These are phyloP conservation scores for Colletotrichum sp. DNA, from an alignment of 2,329 filamentous ascomycete genomes.

Conservation along the genomic window DNA sequence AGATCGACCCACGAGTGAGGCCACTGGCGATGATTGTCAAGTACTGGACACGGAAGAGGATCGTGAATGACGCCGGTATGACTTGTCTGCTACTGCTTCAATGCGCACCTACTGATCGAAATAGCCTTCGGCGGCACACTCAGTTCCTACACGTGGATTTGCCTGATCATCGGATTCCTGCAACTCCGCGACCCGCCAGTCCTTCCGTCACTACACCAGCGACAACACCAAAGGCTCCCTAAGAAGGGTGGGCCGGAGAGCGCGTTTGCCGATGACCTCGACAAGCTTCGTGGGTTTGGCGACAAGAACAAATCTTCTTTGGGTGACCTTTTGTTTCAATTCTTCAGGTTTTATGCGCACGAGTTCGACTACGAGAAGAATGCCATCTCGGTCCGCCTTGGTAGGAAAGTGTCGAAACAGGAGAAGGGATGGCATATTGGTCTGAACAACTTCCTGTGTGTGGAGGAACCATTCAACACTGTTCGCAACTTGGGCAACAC, in stretches of 20 bases:
- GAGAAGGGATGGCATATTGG: slow-evolving; percentile 88
- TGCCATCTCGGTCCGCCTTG: slow-evolving; percentile 84
- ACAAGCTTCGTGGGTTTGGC: slow-evolving; percentile 76
- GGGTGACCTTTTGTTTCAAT: slow-evolving; percentile 89
- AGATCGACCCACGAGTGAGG: slow-evolving; percentile 88
- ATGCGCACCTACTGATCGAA: slow-evolving; percentile 20
- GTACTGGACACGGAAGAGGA: slow-evolving; percentile 91
- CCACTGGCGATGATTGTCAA: slow-evolving; percentile 97
- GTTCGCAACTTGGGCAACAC: slow-evolving; percentile 93
- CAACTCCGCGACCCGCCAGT: slow-evolving; percentile 86
- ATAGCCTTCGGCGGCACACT: slow-evolving; percentile 89
- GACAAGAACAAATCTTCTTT: slow-evolving; percentile 80
- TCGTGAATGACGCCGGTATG: slow-evolving; percentile 95
- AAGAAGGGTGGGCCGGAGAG: slow-evolving; percentile 68
- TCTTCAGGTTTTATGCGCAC: slow-evolving; percentile 94
- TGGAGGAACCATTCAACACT: slow-evolving; percentile 96
- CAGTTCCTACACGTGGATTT: slow-evolving; percentile 99
- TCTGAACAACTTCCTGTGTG: slow-evolving; percentile 84
- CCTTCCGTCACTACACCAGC: slow-evolving; percentile 83
- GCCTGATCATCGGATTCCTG: slow-evolving; percentile 94
- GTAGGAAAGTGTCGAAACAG: slow-evolving; percentile 77
- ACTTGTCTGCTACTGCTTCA: slow-evolving; percentile 16
- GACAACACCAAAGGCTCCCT: slow-evolving; percentile 63
- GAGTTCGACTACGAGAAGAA: slow-evolving; percentile 88
- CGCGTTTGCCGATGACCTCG: slow-evolving; percentile 86